Conservation (phyloP, 495 filamentous ascomycete species). For the Aspergillus wentii region DNA sequence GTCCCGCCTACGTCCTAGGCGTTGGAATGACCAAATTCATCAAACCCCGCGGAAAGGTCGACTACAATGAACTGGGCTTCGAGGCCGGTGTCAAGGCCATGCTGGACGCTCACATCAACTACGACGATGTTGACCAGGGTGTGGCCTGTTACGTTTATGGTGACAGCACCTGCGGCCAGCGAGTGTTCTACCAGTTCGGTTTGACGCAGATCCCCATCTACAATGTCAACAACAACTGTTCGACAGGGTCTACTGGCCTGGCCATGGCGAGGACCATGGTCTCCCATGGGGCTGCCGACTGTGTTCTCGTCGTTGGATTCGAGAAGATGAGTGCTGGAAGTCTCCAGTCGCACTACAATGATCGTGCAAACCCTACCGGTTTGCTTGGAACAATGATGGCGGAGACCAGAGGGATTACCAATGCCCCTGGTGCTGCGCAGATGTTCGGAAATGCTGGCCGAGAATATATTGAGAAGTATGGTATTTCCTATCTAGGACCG, state of each 20-base stretch:
- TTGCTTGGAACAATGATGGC: conserved; percentile 74
- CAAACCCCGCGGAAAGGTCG: conserved; percentile 86
- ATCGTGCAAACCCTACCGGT: conserved; percentile 70
- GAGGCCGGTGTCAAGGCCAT: conserved; percentile 95
- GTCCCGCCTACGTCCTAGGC: conserved; percentile 81
- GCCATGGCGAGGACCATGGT: conserved; percentile 81
- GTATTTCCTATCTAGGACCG: background rate
- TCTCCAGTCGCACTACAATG: conserved; percentile 73
- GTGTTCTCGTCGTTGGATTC: conserved; percentile 87
- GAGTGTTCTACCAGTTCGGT: conserved; percentile 98
- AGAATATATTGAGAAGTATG: conserved; percentile 93
- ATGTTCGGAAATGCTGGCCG: conserved; percentile 93
- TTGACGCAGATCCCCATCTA: conserved; percentile 94
- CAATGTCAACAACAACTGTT: conserved; percentile 99
- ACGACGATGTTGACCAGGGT: conserved; percentile 93
- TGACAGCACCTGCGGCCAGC: conserved; percentile 90
- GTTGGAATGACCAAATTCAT: conserved; percentile 99
- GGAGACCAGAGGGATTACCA: conserved; percentile 70
- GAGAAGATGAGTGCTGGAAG: conserved; percentile 97
- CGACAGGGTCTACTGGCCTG: conserved; percentile 84
- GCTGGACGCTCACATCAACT: conserved; percentile 91
- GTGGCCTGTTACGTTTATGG: conserved; percentile 98
- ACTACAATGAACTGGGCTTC: conserved; percentile 70
- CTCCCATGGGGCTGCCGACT: conserved; percentile 72
- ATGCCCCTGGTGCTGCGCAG: conserved; percentile 81